Percentiles rank a stretch among this genome's conserved stretches.
These are phyloP conservation scores for Blastocystis sp. DNA, from an alignment of 352 stramenopile species.

Conservation along the genomic window DNA sequence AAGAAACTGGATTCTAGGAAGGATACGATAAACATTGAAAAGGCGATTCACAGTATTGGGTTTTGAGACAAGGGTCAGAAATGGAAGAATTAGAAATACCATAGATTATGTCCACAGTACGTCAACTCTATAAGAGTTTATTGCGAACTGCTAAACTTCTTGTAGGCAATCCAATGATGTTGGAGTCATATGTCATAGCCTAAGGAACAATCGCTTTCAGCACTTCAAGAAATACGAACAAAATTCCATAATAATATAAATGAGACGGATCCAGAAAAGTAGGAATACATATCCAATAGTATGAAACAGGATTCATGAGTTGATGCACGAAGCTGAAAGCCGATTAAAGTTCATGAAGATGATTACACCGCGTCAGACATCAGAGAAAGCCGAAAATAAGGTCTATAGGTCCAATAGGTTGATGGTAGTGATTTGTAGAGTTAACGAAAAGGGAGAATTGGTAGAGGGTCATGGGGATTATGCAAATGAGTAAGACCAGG, in stretches of 20 bases:
- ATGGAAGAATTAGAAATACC: neutral
- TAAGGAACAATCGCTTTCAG: neutral
- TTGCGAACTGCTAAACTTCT: conserved; percentile 29
- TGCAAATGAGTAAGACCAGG: neutral
- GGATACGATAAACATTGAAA: too few species aligned
- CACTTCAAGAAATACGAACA: conserved; percentile 53
- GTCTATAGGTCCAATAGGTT: conserved; percentile 7
- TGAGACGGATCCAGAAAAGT: conserved; percentile 36
- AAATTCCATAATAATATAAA: conserved; percentile 46
- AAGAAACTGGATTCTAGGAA: too few species aligned
- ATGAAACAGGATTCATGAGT: neutral
- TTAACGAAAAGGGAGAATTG: conserved; percentile 54
- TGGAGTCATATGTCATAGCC: conserved; percentile 3
- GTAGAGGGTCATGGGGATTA: conserved; percentile 57
- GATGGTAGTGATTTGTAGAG: neutral
- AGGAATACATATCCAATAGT: neutral
- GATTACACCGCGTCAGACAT: conserved; percentile 31
- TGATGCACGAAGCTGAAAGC: conserved; percentile 22
- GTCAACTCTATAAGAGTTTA: conserved; percentile 11
- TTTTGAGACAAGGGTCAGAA: neutral
- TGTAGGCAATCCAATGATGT: neutral
- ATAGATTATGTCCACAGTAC: conserved; percentile 42
- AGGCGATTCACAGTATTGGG: too few species aligned
- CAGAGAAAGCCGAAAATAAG: conserved; percentile 36
- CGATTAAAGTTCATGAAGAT: conserved; percentile 47